A percentile compares a stretch with the other conserved stretches of the same genome.
Conservation (phyloP, 2,329 filamentous ascomycete species). For the Ophiostoma australiae region DNA sequence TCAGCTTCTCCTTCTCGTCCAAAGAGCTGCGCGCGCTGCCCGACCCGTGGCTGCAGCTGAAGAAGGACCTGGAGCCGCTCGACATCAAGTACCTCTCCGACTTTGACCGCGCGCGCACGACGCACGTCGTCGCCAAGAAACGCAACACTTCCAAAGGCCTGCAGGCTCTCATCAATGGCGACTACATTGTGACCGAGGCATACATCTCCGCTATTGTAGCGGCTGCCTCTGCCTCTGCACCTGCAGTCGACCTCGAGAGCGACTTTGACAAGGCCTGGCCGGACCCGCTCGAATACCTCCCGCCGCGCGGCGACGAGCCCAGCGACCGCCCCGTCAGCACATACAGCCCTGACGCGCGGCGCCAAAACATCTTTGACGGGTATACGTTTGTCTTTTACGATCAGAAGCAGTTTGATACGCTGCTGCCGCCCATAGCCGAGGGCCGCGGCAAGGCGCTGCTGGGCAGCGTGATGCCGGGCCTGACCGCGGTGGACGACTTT, state of each 20-base stretch:
- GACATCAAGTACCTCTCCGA: conserved; percentile 80
- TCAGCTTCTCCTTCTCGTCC: conserved; percentile 72
- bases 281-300: conserved; percentile 63
- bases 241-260: conserved; percentile 58
- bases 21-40: conserved; percentile 57
- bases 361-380: conserved; percentile 72
- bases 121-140: conserved; percentile 83
- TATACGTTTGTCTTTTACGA: conserved; percentile 89
- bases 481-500: conserved; percentile 70
- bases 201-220: conserved; percentile 68
- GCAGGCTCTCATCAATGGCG: conserved; percentile 77
- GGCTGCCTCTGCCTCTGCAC: conserved; percentile 42
- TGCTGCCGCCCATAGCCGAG: conserved; percentile 68
- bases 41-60: conserved; percentile 58
- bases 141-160: conserved; percentile 84
- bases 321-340: conserved; percentile 61
- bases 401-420: conserved; percentile 65
- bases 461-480: conserved; percentile 54
- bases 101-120: conserved; percentile 66
- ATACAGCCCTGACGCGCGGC: conserved; percentile 63
- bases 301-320: conserved; percentile 70
- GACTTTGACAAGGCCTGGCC: conserved; percentile 82
- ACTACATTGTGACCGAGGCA: conserved; percentile 66
- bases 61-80: conserved; percentile 67
- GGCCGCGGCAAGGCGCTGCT: conserved; percentile 79